Evolutionary conservation across 306 rosid genomes (phyloP).

Genomic region (Quercus suber): DNA sequence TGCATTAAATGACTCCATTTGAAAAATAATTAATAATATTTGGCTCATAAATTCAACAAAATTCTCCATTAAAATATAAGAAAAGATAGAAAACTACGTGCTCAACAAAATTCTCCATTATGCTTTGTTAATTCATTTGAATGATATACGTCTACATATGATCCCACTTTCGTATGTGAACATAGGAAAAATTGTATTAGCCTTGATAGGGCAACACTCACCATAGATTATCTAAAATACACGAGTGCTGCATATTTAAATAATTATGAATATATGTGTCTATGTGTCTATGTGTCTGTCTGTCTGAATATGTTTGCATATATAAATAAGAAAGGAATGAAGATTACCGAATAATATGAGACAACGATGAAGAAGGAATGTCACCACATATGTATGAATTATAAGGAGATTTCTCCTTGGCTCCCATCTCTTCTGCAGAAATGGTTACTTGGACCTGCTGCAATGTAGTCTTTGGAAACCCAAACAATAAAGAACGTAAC

Average conservation of each 20-base stretch:
- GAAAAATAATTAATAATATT: background rate
- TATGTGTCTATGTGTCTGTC: background rate
- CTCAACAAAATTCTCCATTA: background rate
- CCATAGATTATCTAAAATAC: background rate
- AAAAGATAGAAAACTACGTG: background rate
- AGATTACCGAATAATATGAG: conserved; percentile 55
- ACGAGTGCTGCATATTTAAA: background rate
- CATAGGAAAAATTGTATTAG: background rate
- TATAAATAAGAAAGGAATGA: conserved; percentile 23
- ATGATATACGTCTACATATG: background rate
- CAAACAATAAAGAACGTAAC: conserved; percentile 26
- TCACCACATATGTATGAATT: conserved; percentile 32
- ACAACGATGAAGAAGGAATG: conserved; percentile 45
- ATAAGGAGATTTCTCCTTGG: conserved; percentile 51
- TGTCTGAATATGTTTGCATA: background rate
- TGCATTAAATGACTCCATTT: background rate
- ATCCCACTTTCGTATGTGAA: background rate
- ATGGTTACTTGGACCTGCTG: conserved; percentile 53
- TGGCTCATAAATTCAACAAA: background rate
- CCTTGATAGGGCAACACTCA: background rate
- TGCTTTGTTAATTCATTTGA: background rate
- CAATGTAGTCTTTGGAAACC: conserved; percentile 35
- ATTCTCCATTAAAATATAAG: background rate
- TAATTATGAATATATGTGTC: background rate
- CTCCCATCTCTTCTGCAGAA: conserved; percentile 65